Evolutionary conservation across 2,329 filamentous ascomycete species (phyloP).

Genomic region (Byssochlamys sp.): DNA sequence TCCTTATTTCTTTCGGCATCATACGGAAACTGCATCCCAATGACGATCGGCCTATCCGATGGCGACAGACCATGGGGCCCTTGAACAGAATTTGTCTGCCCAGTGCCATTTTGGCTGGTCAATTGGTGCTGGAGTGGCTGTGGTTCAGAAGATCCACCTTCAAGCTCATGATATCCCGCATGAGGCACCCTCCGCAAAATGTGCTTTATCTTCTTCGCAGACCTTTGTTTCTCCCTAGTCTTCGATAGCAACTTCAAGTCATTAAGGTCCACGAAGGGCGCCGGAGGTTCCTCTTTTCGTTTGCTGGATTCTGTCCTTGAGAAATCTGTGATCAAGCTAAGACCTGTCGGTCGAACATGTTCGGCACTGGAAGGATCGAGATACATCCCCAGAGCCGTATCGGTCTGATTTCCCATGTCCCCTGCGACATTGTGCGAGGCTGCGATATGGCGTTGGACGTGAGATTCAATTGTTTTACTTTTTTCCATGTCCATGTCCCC

Average conservation of each 20-base stretch:
- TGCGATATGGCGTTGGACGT: constrained; percentile 16
- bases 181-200: constrained; percentile 13
- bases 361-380: background rate
- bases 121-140: constrained; percentile 4
- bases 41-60: constrained; percentile 37
- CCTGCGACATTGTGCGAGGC: constrained; percentile 3
- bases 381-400: constrained; percentile 1
- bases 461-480: constrained; percentile 22
- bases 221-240: constrained; percentile 23
- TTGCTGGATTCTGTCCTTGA: constrained; percentile 10
- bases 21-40: constrained; percentile 35
- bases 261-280: constrained; percentile 27
- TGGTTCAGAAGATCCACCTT: constrained; percentile 8
- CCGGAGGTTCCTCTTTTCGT: constrained; percentile 5
- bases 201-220: constrained; percentile 13
- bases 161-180: constrained; percentile 13
- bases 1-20: constrained; percentile 16
- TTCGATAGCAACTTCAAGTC: constrained; percentile 28
- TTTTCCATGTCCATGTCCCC: constrained; percentile 20
- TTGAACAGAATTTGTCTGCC: constrained; percentile 8
- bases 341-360: constrained; percentile 19
- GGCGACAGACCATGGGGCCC: constrained; percentile 33
- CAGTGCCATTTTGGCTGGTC: constrained; percentile 6
- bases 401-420: background rate
- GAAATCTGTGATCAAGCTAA: constrained; percentile 38